phyloP scores from a whole-genome alignment of 2,329 filamentous ascomycete genomes.

The Escovopsis sp. region DNA sequence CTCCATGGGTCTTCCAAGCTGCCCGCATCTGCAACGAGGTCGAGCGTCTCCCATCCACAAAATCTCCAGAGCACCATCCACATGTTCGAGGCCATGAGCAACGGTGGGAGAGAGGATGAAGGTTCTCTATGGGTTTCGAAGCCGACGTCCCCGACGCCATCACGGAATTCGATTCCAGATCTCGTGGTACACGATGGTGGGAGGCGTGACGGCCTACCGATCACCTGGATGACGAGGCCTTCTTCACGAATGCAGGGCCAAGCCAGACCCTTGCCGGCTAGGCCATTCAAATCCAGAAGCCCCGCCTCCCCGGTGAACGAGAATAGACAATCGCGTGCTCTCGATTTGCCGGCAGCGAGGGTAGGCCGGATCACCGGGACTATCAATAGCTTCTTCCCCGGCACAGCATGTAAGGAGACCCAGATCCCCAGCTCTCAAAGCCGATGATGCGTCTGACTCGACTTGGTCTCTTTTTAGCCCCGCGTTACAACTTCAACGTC shows the following conservation, averaged over 20 bases:
- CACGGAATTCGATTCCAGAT: no score
- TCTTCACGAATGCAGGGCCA: not conserved
- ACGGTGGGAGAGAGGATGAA: no score
- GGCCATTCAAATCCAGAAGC: not conserved
- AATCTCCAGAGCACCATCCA: no score
- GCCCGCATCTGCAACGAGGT: no score
- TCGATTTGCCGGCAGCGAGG: not conserved
- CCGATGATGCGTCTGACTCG: no score
- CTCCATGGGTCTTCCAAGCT: no score
- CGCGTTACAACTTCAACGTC: slow-evolving; percentile 9
- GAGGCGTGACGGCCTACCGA: no score
- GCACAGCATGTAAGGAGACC: not conserved
- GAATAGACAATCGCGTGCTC: not conserved
- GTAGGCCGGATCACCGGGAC: not conserved
- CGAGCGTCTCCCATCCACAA: no score
- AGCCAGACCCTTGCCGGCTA: not conserved
- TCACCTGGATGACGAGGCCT: not conserved
- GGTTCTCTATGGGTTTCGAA: no score
- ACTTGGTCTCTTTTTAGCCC: not conserved
- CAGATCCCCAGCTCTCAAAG: no score
- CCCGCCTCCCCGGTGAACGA: slow-evolving; percentile 1
- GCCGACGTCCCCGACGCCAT: no score
- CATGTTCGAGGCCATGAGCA: no score
- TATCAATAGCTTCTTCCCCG: not conserved
- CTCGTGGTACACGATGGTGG: not conserved